phyloP scores from a whole-genome alignment of 1,139 yeast species.

The Pichia sp. region DNA sequence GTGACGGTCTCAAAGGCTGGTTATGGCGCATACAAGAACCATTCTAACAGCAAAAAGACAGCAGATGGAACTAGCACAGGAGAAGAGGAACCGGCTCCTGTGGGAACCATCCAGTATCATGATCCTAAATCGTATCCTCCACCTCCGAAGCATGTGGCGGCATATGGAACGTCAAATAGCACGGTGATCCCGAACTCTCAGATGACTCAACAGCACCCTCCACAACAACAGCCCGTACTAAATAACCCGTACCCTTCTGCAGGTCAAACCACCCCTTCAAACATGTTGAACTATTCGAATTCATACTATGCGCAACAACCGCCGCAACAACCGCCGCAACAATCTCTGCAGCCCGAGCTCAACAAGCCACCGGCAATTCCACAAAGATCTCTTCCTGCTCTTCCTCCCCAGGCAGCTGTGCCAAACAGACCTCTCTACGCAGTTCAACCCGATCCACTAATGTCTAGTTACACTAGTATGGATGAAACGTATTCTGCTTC shows the following conservation, averaged over 20 bases:
- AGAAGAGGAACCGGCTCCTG: constrained; percentile 12
- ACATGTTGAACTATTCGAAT: neutral
- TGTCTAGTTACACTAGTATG: neutral
- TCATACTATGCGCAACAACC: neutral
- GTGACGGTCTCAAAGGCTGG: constrained; percentile 39
- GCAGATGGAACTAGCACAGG: constrained; percentile 1
- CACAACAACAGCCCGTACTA: constrained; percentile 1
- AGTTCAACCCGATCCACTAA: neutral
- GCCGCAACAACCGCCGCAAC: constrained; percentile 4
- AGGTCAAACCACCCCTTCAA: neutral
- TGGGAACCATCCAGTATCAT: constrained; percentile 9
- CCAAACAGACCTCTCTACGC: neutral
- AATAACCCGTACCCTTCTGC: neutral
- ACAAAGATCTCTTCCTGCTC: neutral
- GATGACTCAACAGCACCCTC: constrained; percentile 1
- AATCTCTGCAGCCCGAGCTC: neutral
- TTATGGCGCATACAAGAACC: constrained; percentile 37
- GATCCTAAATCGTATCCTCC: constrained; percentile 30
- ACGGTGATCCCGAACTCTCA: neutral
- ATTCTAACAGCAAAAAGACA: constrained; percentile 23
- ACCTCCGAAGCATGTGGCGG: constrained; percentile 31
- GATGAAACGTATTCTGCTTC: neutral
- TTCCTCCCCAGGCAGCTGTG: neutral
- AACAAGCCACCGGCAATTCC: neutral
- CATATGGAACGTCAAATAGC: constrained; percentile 5